A percentile compares a stretch with the other conserved stretches of the same genome.
Evolutionary conservation across 139 green algal genomes (phyloP).

Genomic region (Chlamydomonas sphaeroides): DNA sequence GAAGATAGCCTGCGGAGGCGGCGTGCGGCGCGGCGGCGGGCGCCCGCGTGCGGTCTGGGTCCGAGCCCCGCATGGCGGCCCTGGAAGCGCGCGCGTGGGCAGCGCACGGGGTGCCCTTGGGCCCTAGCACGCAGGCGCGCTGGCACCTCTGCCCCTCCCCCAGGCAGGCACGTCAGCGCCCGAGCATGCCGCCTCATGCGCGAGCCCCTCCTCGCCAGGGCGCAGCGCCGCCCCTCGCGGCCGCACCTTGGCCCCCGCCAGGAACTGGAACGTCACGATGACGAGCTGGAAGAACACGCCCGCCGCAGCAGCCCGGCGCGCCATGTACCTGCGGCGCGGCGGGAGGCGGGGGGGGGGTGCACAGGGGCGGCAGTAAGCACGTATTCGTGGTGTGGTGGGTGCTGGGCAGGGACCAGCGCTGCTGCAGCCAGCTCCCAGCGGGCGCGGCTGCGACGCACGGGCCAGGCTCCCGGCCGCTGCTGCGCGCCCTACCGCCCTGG

Average conservation of each 20-base stretch:
- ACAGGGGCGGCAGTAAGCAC: neutral
- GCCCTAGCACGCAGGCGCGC: neutral
- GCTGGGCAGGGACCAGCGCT: too few relatives aligned
- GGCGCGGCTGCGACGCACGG: too few relatives aligned
- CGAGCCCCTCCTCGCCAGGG: neutral
- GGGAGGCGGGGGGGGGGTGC: neutral
- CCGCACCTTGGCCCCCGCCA: constrained; percentile 19
- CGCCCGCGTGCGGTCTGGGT: too few relatives aligned
- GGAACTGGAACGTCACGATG: neutral
- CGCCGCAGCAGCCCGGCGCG: neutral
- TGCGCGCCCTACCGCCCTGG: too few relatives aligned
- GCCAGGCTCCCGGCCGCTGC: too few relatives aligned
- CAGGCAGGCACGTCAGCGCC: too few relatives aligned
- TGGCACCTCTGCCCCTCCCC: too few relatives aligned
- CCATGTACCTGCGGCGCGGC: neutral
- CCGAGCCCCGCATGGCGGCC: neutral
- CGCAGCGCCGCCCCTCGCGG: neutral
- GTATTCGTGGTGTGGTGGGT: too few relatives aligned
- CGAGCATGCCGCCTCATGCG: too few relatives aligned
- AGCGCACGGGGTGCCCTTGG: too few relatives aligned
- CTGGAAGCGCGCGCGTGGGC: neutral
- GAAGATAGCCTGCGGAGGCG: neutral
- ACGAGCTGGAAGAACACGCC: neutral
- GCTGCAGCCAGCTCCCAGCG: too few relatives aligned
- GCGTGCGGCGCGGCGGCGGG: too few relatives aligned